Percentiles rank a stretch among this genome's conserved stretches.
Conservation (phyloP, 2,329 filamentous ascomycete genomes). For the Beauveria medogensis region DNA sequence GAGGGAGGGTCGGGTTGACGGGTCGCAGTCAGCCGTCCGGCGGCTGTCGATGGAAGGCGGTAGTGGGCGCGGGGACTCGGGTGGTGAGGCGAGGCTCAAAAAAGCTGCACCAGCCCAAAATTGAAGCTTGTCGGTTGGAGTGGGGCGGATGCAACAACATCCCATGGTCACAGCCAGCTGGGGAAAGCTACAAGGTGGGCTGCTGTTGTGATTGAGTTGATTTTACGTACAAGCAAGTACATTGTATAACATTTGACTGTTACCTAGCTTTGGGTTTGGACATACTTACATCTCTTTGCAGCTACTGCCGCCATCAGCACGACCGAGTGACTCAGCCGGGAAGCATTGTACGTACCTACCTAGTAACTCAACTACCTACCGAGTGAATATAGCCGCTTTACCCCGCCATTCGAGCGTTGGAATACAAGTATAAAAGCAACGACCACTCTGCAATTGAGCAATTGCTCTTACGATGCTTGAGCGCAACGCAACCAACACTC, state of each 20-base stretch:
- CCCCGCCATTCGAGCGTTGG: not conserved
- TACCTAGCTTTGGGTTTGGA: not conserved
- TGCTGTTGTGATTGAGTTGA: not conserved
- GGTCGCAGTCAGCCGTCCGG: slow-evolving; percentile 1
- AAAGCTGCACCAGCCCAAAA: not conserved
- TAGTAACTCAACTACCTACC: too few species aligned
- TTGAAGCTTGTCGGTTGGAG: not conserved
- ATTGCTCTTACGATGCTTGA: too few species aligned
- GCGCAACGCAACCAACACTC: not conserved
- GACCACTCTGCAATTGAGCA: not conserved
- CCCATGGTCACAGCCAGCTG: not conserved
- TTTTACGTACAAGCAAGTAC: not conserved
- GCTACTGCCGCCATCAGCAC: not conserved
- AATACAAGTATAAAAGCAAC: not conserved
- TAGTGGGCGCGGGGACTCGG: not conserved
- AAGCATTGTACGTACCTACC: not conserved
- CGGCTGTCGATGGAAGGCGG: slow-evolving; percentile 1
- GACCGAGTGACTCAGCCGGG: slow-evolving; percentile 8
- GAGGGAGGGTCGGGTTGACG: not conserved
- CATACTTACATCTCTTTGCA: not conserved
- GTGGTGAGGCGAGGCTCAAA: not conserved
- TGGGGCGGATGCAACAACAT: not conserved
- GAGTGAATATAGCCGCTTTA: not conserved
- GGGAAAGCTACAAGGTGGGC: not conserved
- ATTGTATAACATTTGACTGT: not conserved